A percentile compares a stretch with the other conserved stretches of the same genome.
Evolutionary conservation across 2,329 filamentous ascomycete species (phyloP).

Genomic region (Pseudogymnoascus sp.): DNA sequence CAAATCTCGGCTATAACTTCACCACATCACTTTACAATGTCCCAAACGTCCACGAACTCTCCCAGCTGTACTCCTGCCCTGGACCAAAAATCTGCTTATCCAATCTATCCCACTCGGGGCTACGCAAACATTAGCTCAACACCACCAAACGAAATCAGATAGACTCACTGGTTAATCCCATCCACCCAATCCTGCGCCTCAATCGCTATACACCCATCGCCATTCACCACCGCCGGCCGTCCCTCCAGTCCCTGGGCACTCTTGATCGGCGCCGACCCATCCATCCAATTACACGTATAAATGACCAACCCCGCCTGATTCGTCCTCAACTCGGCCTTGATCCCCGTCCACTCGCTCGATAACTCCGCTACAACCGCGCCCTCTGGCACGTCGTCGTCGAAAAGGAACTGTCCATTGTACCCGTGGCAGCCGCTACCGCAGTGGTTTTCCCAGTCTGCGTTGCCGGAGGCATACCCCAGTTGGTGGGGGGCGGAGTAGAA

Average conservation of each 20-base stretch:
- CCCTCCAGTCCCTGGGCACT: constrained; percentile 46
- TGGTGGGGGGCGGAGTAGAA: constrained; percentile 56
- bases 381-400: constrained; percentile 32
- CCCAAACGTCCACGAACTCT: neutral
- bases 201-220: constrained; percentile 65
- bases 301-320: constrained; percentile 65
- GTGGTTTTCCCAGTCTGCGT: constrained; percentile 49
- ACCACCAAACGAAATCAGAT: neutral
- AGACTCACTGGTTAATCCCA: constrained; percentile 53
- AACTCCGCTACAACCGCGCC: constrained; percentile 43
- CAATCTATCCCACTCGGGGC: constrained; percentile 36
- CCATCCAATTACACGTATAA: constrained; percentile 56
- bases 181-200: constrained; percentile 73
- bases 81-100: constrained; percentile 30
- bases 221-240: constrained; percentile 35
- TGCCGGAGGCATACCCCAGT: constrained; percentile 51
- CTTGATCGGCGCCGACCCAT: constrained; percentile 45
- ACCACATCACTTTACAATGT: neutral
- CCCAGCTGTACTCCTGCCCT: neutral
- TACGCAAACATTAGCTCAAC: constrained; percentile 19
- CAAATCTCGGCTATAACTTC: neutral
- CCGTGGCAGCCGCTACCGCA: constrained; percentile 61
- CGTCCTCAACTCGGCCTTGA: constrained; percentile 59
- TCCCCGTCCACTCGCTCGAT: constrained; percentile 55
- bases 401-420: constrained; percentile 55